phyloP scores from a whole-genome alignment of 2,329 filamentous ascomycete genomes.

The Coniella vitis region DNA sequence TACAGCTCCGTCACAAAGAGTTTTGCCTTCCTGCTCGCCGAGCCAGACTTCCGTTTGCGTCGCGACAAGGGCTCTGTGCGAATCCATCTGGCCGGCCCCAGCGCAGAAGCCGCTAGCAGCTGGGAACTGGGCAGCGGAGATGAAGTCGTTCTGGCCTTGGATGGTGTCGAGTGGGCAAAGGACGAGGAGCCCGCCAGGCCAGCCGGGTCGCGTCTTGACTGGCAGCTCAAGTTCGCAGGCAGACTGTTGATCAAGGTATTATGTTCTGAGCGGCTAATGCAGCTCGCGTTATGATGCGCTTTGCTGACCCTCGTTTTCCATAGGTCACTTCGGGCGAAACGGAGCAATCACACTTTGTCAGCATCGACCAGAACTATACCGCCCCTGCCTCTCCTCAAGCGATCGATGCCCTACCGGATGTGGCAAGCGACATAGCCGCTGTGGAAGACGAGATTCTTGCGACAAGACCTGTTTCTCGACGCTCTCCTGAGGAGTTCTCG shows the following conservation, averaged over 20 bases:
- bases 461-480: conserved; percentile 15
- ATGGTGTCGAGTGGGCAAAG: conserved; percentile 60
- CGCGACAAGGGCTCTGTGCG: conserved; percentile 73
- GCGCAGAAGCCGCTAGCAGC: conserved; percentile 62
- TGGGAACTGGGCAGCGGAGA: conserved; percentile 73
- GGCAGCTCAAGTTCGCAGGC: conserved; percentile 50
- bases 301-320: not conserved
- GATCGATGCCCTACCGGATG: conserved; percentile 3
- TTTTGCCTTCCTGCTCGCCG: conserved; percentile 73
- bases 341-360: conserved; percentile 40
- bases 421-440: conserved; percentile 12
- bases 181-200: conserved; percentile 41
- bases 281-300: conserved; percentile 10
- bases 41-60: conserved; percentile 76
- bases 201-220: conserved; percentile 46
- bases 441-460: conserved; percentile 15
- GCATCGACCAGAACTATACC: conserved; percentile 41
- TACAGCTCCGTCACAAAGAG: conserved; percentile 72
- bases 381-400: conserved; percentile 11
- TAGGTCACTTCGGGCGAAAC: conserved; percentile 41
- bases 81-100: conserved; percentile 63
- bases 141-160: conserved; percentile 60
- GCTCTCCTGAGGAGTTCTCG: conserved; percentile 48
- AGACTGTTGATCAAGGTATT: conserved; percentile 42
- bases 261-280: conserved; percentile 10